phyloP scores from a whole-genome alignment of 768 basidiomycete genomes.

The Collybiopsis confluens region DNA sequence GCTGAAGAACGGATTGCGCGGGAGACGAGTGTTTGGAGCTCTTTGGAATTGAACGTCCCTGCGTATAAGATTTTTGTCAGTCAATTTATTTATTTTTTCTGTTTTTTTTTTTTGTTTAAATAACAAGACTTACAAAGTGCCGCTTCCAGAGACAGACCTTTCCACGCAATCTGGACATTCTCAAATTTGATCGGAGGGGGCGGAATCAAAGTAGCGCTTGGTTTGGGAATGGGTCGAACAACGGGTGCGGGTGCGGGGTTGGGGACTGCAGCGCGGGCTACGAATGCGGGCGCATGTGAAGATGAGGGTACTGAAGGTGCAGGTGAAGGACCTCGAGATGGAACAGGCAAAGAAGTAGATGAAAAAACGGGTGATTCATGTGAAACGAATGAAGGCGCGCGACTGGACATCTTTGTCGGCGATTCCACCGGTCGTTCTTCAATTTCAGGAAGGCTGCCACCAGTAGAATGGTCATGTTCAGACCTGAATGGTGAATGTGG shows the following conservation, averaged over 20 bases:
- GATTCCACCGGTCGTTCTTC: neutral
- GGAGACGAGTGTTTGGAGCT: constrained; percentile 66
- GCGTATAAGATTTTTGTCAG: no score
- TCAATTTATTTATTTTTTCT: no score
- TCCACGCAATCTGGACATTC: constrained; percentile 53
- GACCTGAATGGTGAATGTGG: constrained; percentile 1
- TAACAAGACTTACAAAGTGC: constrained; percentile 50
- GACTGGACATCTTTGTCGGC: neutral
- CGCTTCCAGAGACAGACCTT: constrained; percentile 64
- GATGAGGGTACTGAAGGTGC: neutral
- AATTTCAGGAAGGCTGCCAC: constrained; percentile 3
- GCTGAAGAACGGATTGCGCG: constrained; percentile 67
- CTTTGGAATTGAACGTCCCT: constrained; percentile 5
- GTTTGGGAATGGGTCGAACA: neutral
- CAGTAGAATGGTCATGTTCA: neutral
- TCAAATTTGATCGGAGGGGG: constrained; percentile 58
- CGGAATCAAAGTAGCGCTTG: constrained; percentile 32
- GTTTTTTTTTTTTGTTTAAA: no score
- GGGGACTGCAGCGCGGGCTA: neutral
- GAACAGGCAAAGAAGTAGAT: neutral
- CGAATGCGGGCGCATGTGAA: neutral
- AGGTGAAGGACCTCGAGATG: constrained; percentile 1
- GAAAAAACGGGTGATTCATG: constrained; percentile 2
- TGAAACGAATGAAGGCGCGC: constrained; percentile 1
- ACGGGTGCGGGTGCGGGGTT: no score